Evolutionary conservation across 2,329 filamentous ascomycete species (phyloP).

Genomic region (Ophiostoma triangulosporum): DNA sequence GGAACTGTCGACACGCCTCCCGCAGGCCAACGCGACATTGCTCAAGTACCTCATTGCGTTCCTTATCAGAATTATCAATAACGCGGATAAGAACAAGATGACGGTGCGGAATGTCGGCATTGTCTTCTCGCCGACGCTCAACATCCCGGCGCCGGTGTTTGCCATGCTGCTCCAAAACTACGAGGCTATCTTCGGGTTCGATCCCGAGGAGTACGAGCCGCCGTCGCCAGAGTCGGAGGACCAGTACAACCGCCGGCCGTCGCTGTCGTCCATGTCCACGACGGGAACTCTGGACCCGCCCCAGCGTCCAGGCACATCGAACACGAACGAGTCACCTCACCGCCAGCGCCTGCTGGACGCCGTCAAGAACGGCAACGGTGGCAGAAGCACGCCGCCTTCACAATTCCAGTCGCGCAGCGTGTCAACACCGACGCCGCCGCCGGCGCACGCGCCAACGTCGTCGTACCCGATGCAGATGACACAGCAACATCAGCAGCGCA

Average conservation of each 20-base stretch:
- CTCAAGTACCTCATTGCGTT: constrained; percentile 78
- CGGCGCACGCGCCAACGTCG: constrained; percentile 10
- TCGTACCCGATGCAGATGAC: constrained; percentile 4
- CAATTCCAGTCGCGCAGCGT: constrained; percentile 16
- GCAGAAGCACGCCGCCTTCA: constrained; percentile 25
- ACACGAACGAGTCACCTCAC: constrained; percentile 37
- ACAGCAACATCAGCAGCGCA: constrained; percentile 12
- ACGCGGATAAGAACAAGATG: constrained; percentile 91
- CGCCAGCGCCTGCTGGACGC: constrained; percentile 34
- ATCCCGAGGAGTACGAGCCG: constrained; percentile 50
- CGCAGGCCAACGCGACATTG: constrained; percentile 65
- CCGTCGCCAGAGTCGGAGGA: constrained; percentile 29
- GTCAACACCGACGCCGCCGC: constrained; percentile 32
- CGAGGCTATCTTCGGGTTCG: constrained; percentile 65
- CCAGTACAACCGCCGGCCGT: constrained; percentile 14
- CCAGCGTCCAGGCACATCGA: constrained; percentile 35
- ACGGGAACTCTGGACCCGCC: constrained; percentile 15
- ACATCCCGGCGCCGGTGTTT: constrained; percentile 90
- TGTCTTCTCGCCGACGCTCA: constrained; percentile 92
- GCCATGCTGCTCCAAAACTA: constrained; percentile 89
- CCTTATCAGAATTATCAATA: constrained; percentile 83
- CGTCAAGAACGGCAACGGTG: constrained; percentile 18
- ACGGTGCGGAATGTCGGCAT: constrained; percentile 94
- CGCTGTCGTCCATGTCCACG: constrained; percentile 14
- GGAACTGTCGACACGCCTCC: constrained; percentile 66